Evolutionary conservation across 2,329 filamentous ascomycete species (phyloP), one percentile per base, ranked within the genome.

Genomic region (Phaeosphaeriaceae sp.): DNA sequence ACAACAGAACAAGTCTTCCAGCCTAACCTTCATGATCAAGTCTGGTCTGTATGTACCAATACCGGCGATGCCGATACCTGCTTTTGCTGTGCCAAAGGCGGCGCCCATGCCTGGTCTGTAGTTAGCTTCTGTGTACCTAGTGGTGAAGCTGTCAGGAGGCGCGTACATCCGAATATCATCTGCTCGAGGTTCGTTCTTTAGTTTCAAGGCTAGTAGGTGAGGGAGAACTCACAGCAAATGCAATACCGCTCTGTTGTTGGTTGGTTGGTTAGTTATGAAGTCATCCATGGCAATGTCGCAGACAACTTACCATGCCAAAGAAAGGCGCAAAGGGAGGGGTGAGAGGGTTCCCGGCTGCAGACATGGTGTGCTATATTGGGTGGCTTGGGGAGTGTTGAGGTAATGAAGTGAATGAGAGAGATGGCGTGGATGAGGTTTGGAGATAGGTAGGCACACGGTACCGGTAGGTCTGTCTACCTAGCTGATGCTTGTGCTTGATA

Each of bases 71-170:
- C 90, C 90, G 71, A 94, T 92, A 60, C 90, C 90, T 33, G 90
- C 90, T 76, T 93, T 95, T 30, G 90, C 89, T 47, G 90, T 95
- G 58, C 90, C 90, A 75, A 92, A 94, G 55, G 90, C 90, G 64
- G 90, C 90, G 67, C 90, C 90, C 60, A 83, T 71, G 68, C 83
- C 84, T 87, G n/a, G 73, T 55, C 41, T 40, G 21, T 26, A 30
- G 50, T 69, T 58, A 68, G 64, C 50, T 60, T 38, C 46, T 45
- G 39, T 38, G 23, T 46, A n/a, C n/a, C 42, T 30, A 20, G 18
- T 9, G 15, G 45, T 32, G 32, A 18, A 35, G n/a, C 26, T n/a
- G n/a, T 16, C 21, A 4, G 41, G 45, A 41, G 54, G 15, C 46
- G 59, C 87, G 61, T 86, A 90, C 89, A 88, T 78, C 89, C 89